phyloP scores from a whole-genome alignment of 768 basidiomycete species.

The Panus rudis region DNA sequence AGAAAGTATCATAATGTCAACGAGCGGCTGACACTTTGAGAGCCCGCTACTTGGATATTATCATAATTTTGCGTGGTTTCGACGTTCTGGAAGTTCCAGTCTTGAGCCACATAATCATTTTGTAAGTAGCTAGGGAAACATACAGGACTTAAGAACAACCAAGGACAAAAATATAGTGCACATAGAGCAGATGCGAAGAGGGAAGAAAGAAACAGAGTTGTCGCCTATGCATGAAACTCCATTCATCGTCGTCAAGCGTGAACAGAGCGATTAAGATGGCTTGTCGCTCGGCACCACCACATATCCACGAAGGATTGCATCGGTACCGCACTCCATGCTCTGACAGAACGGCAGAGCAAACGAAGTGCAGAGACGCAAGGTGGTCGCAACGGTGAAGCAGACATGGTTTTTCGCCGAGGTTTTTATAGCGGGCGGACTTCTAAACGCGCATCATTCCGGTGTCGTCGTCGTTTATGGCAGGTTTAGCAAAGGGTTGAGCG shows the following conservation, averaged over 20 bases:
- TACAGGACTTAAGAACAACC: too few species aligned
- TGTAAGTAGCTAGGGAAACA: too few species aligned
- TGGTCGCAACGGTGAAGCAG: slow-evolving; percentile 34
- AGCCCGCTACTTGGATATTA: too few species aligned
- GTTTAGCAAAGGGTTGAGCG: too few species aligned
- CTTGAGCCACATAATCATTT: too few species aligned
- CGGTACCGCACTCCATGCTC: slow-evolving; percentile 37
- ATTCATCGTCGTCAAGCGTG: slow-evolving; percentile 58
- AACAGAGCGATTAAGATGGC: slow-evolving; percentile 85
- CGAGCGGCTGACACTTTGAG: too few species aligned
- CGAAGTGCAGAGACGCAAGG: slow-evolving; percentile 39
- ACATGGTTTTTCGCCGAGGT: slow-evolving; percentile 6
- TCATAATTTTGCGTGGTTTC: too few species aligned
- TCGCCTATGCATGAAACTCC: slow-evolving; percentile 87
- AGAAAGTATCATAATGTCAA: too few species aligned
- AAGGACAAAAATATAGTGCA: too few species aligned
- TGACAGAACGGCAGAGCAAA: slow-evolving; percentile 57
- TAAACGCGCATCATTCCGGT: not conserved
- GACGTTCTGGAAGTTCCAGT: too few species aligned
- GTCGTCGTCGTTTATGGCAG: not conserved
- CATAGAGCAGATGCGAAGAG: too few species aligned
- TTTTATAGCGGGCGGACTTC: slow-evolving; percentile 9
- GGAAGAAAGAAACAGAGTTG: too few species aligned
- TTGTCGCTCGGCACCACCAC: slow-evolving; percentile 43
- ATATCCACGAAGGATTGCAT: slow-evolving; percentile 27